A percentile compares a stretch with the other conserved stretches of the same genome.
Conservation (phyloP, 1,284 basidiomycete genomes). For the Irpex sp. region DNA sequence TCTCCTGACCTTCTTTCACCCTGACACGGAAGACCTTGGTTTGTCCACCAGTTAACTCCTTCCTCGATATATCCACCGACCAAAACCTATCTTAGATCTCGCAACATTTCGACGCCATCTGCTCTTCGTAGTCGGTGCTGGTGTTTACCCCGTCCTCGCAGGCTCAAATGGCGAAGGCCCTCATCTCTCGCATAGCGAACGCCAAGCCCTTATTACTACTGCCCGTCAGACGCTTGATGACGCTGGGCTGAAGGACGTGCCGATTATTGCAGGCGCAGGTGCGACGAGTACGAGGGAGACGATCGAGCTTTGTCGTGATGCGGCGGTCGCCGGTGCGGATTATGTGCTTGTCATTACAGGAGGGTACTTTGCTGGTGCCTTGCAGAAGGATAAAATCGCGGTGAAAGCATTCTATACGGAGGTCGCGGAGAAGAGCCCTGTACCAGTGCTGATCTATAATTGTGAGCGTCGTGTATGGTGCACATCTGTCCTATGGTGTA, state of each 20-base stretch:
- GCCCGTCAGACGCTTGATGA: slow-evolving; percentile 73
- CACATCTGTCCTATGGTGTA: not conserved
- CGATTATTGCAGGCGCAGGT: slow-evolving; percentile 83
- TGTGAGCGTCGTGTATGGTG: slow-evolving; percentile 17
- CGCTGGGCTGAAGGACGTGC: slow-evolving; percentile 56
- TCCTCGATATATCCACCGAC: not conserved
- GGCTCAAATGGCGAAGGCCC: slow-evolving; percentile 86
- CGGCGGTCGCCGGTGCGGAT: slow-evolving; percentile 81
- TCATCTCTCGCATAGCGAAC: slow-evolving; percentile 76
- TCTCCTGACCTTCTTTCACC: slow-evolving; percentile 82
- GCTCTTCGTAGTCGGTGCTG: slow-evolving; percentile 63
- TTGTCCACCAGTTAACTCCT: slow-evolving; percentile 22
- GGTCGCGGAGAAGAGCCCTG: slow-evolving; percentile 71
- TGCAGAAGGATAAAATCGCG: slow-evolving; percentile 58
- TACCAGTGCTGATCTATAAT: slow-evolving; percentile 54
- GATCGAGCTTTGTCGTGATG: slow-evolving; percentile 67
- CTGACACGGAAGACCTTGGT: slow-evolving; percentile 80
- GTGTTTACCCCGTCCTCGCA: slow-evolving; percentile 73
- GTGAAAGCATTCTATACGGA: slow-evolving; percentile 77
- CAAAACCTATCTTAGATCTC: slow-evolving; percentile 52
- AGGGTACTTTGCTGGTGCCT: slow-evolving; percentile 80
- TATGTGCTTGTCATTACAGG: slow-evolving; percentile 79
- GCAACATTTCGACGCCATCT: slow-evolving; percentile 74
- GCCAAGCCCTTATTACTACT: slow-evolving; percentile 62
- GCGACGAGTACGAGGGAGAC: slow-evolving; percentile 81